Base-by-base conservation (phyloP, 257 asterid genomes). In the Datura wrightii region DNA sequence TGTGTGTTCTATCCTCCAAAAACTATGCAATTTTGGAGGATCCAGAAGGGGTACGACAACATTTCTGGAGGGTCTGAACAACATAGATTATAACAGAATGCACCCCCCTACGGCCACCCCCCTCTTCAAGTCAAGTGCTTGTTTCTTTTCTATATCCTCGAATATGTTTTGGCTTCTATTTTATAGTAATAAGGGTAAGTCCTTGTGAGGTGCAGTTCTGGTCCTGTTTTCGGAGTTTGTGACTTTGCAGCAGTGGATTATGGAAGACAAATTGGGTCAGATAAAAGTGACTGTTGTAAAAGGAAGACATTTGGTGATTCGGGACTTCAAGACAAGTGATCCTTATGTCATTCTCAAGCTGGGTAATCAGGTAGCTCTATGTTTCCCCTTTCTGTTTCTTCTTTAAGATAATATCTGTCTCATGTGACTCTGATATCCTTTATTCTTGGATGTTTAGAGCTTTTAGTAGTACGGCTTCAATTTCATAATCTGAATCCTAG, bases 261-360 rank as follows among this genome's bases (percentile, higher is more conserved):
- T 90, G 93, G 93, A 55, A 86, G 90, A 89, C 63, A 71, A 60
- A 80, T 19, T 69, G 48, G 91, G 91, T 79, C 91, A 82, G 78
- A 58, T 90, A 54, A 89, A 90, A 82, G 90, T 90, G 84, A 82
- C 44, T 36, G 91, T 90, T 36, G 76, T 86, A 31, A 87, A 63
- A 59, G 93, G 93, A 60, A 90, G 84, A 71, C 74, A 79, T 42
- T 66, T 90, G 84, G 93, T 86, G 39, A 80, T 90, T 85, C 89
- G 93, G 4, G 93, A 90, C 74, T 87, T 90, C 89, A 89, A 74
- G 89, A 87, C 87, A 56, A 90, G 93, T 81, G 91, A 90, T 72
- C 93, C 93, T 70, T 90, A 90, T 81, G 91, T 90, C 59, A 42
- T 90, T 85, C 88, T 89, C 84, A 89, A 86, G 88, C 87, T 89